Conservation (phyloP, 345 rosid genomes). For the Brassica incana region DNA sequence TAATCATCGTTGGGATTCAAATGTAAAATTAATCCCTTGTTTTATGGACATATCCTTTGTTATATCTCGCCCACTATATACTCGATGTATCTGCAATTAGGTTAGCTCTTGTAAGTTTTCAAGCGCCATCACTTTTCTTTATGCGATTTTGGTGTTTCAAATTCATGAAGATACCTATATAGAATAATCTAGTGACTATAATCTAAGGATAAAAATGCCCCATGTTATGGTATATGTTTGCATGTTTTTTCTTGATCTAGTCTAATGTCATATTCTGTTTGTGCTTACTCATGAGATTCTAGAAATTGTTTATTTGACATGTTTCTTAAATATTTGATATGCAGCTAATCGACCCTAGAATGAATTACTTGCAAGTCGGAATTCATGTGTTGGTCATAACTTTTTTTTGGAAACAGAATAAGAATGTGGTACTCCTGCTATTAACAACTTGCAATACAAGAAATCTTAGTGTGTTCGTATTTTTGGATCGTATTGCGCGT, state of each 20-base stretch:
- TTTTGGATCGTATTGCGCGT: neutral
- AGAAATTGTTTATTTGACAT: neutral
- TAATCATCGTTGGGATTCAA: slow-evolving; percentile 26
- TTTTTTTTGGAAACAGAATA: neutral
- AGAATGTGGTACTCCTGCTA: neutral
- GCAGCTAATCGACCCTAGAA: neutral
- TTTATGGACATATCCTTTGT: slow-evolving; percentile 8
- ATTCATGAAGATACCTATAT: no score
- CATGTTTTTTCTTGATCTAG: neutral
- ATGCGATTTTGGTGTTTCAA: neutral
- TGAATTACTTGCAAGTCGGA: neutral
- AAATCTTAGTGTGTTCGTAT: neutral
- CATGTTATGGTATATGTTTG: neutral
- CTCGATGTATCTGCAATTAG: neutral
- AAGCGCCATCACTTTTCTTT: neutral
- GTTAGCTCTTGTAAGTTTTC: neutral
- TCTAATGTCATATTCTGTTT: neutral
- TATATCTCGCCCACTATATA: neutral
- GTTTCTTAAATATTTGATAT: no score
- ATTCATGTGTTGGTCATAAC: neutral
- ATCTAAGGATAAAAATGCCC: neutral
- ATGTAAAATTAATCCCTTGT: slow-evolving; percentile 34
- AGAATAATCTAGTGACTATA: no score
- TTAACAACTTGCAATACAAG: neutral
- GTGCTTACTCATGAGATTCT: neutral